phyloP scores from a whole-genome alignment of 768 basidiomycete genomes.

The Collybia sordida region DNA sequence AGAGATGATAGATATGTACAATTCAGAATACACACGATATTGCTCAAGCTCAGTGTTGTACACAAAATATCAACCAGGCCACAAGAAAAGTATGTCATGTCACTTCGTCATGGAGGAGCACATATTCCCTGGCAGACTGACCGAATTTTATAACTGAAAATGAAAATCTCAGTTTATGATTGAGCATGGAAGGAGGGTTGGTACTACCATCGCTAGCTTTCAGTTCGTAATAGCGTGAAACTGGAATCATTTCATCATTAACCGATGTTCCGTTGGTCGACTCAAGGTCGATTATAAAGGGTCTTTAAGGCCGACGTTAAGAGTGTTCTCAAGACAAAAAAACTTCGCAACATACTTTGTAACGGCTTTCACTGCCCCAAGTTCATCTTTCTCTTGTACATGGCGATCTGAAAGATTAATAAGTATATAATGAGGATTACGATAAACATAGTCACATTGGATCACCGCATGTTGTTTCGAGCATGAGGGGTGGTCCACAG shows the following conservation, averaged over 20 bases:
- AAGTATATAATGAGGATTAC: background rate
- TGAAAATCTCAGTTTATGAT: slow-evolving; percentile 1
- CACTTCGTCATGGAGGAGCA: slow-evolving; percentile 80
- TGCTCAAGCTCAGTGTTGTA: background rate
- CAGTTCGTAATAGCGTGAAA: slow-evolving; percentile 85
- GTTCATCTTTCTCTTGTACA: slow-evolving; percentile 85
- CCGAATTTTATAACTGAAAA: slow-evolving; percentile 82
- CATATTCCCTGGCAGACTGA: slow-evolving; percentile 78
- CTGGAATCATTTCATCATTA: slow-evolving; percentile 82
- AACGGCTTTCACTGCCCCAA: slow-evolving; percentile 70
- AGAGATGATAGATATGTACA: background rate
- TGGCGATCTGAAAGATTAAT: slow-evolving; percentile 60
- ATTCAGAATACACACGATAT: slow-evolving; percentile 4
- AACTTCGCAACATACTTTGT: slow-evolving; percentile 67
- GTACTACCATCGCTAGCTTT: slow-evolving; percentile 69
- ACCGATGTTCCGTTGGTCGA: slow-evolving; percentile 97
- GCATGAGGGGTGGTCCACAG: slow-evolving; percentile 93
- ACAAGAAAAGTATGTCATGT: slow-evolving; percentile 22
- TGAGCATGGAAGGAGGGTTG: slow-evolving; percentile 1
- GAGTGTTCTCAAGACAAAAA: slow-evolving; percentile 1
- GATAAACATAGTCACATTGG: slow-evolving; percentile 61
- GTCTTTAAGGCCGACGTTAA: slow-evolving; percentile 44
- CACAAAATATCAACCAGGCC: background rate
- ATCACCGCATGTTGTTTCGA: slow-evolving; percentile 99
- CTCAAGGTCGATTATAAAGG: slow-evolving; percentile 96